Evolutionary conservation across 345 rosid species (phyloP).

Genomic region (Lepidium sativum): DNA sequence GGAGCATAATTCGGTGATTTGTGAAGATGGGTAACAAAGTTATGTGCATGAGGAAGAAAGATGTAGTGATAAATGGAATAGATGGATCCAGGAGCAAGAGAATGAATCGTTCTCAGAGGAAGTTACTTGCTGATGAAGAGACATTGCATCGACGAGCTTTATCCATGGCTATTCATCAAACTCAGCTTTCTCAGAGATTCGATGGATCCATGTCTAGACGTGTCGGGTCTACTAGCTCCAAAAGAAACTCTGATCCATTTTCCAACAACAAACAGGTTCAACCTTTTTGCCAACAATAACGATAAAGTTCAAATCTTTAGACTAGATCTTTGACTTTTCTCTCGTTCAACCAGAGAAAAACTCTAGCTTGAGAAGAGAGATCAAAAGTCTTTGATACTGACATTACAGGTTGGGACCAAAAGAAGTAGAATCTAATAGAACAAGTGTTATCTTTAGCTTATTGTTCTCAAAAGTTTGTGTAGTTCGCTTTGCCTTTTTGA

Average conservation of each 20-base stretch:
- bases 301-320: background rate
- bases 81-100: slow-evolving; percentile 76
- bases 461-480: background rate
- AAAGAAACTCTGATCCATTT: slow-evolving; percentile 50
- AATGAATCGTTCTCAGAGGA: slow-evolving; percentile 72
- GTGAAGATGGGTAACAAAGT: slow-evolving; percentile 68
- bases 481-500: background rate
- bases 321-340: background rate
- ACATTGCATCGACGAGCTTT: slow-evolving; percentile 73
- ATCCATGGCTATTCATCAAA: slow-evolving; percentile 84
- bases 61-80: slow-evolving; percentile 25
- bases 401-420: slow-evolving; percentile 11
- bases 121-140: slow-evolving; percentile 73
- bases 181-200: slow-evolving; percentile 72
- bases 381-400: slow-evolving; percentile 8
- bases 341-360: background rate
- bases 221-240: slow-evolving; percentile 68
- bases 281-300: background rate
- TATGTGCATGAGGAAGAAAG: slow-evolving; percentile 67
- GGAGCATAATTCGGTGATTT: background rate
- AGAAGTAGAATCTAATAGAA: background rate
- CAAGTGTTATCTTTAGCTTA: background rate
- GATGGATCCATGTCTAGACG: slow-evolving; percentile 94
- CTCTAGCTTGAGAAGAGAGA: background rate
- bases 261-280: slow-evolving; percentile 61